Evolutionary conservation across 371 early-diverging fungal genomes (phyloP), one percentile per base, ranked within the genome.

Genomic region (Mortierella sp.): DNA sequence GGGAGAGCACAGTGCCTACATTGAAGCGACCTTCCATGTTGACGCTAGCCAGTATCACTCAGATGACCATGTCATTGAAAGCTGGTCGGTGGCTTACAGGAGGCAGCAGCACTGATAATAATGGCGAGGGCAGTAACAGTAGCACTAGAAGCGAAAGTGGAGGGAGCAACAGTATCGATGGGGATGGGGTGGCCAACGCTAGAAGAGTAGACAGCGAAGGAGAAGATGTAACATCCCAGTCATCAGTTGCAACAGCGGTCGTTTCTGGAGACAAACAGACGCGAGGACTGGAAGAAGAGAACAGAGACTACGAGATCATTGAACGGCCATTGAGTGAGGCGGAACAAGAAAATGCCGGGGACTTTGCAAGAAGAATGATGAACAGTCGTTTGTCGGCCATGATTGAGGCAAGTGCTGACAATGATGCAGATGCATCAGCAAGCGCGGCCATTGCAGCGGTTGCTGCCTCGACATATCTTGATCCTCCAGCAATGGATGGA

Each of bases 1-100:
- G 80, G 80, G 80, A 73, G 67, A 72, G 62, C 48, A 65, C 64
- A 5, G 70, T 79, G 2, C 80, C 80, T 1, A 45, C 74, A 2
- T 48, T 79, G 43, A 73, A 73, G 0, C 18, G 70, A 52, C 77
- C 77, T 1, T 69, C 73, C 18, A 79, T 79, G 12, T 74, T 74
- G 21, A 50, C 64, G 0, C 46, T 79, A 18, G 58, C 73, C 18
- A 67, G 63, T 26, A 56, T 79, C 23, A 55, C 67, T 1, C 74
- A 70, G 16, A 70, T 79, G 73, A 73, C 80, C 0, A 69, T 66
- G 50, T 70, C 80, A 7, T 60, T 79, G 19, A 73, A 69, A 18
- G 73, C 80, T 7, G 80, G 70, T 37, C 57, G 66, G 25, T 79
- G 80, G 80, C 63, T 72, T 1, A 65, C 73, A 2, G 48, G 66